Conservation (phyloP, 83 land plant genomes). For the Thuja plicata region DNA sequence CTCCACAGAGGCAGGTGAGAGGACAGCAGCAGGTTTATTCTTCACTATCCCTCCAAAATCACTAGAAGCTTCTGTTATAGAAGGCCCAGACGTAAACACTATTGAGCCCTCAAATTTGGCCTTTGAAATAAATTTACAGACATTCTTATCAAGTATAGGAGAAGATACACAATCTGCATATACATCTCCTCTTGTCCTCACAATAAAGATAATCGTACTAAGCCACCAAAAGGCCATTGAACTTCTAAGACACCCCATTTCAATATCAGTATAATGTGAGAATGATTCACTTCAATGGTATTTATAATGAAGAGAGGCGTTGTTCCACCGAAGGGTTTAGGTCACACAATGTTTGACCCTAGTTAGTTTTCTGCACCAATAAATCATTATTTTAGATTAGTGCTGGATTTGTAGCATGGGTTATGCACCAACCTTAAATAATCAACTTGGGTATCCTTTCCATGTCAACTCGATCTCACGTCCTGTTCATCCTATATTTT, state of each 20-base stretch:
- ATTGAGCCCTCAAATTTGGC: background rate
- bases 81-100: background rate
- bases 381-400: too few relatives aligned
- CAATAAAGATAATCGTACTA: background rate
- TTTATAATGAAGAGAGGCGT: background rate
- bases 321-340: background rate
- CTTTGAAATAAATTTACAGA: background rate
- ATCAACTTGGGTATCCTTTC: too few relatives aligned
- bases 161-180: background rate
- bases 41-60: background rate
- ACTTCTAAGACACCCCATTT: background rate
- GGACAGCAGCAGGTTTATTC: constrained; percentile 9
- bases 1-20: constrained; percentile 23
- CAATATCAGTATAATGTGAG: background rate
- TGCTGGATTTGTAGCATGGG: too few relatives aligned
- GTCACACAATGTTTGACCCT: too few relatives aligned
- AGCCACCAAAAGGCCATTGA: background rate
- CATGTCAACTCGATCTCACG: too few relatives aligned
- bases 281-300: background rate
- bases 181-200: background rate
- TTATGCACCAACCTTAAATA: too few relatives aligned
- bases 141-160: background rate
- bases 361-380: too few relatives aligned
- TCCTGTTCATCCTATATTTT: too few relatives aligned
- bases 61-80: background rate